Percentiles rank a stretch among this genome's conserved stretches.
phyloP scores from a whole-genome alignment of 441 rosid genomes.

The Isatis lusitanica region DNA sequence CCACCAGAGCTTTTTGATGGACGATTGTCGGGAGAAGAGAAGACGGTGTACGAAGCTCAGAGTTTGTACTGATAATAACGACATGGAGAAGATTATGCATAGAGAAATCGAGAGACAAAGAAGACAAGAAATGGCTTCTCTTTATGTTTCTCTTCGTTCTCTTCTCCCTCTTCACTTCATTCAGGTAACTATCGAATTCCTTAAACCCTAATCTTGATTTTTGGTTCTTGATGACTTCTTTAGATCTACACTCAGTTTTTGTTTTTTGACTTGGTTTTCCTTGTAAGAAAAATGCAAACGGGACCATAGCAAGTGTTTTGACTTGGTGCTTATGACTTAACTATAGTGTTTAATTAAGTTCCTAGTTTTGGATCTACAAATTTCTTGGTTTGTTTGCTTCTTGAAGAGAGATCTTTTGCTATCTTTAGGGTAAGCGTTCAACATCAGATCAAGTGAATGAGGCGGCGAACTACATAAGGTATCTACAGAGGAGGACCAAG shows the following conservation, averaged over 20 bases:
- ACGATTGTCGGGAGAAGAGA: slow-evolving; percentile 29
- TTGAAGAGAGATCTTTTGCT: neutral
- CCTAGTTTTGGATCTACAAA: neutral
- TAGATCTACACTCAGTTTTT: slow-evolving; percentile 12
- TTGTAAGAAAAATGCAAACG: neutral
- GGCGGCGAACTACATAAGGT: slow-evolving; percentile 68
- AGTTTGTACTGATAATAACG: slow-evolving; percentile 18
- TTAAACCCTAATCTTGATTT: slow-evolving; percentile 20
- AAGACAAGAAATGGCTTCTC: slow-evolving; percentile 76
- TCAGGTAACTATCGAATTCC: slow-evolving; percentile 45
- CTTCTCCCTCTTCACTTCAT: slow-evolving; percentile 70
- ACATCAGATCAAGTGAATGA: slow-evolving; percentile 80
- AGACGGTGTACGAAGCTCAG: slow-evolving; percentile 26
- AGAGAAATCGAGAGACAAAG: slow-evolving; percentile 70
- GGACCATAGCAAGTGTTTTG: slow-evolving; percentile 2
- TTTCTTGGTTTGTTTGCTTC: slow-evolving; percentile 1
- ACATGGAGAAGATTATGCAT: slow-evolving; percentile 56
- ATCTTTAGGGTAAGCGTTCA: slow-evolving; percentile 75
- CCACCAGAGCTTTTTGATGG: slow-evolving; percentile 22
- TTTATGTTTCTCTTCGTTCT: slow-evolving; percentile 61
- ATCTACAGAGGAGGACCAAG: slow-evolving; percentile 45
- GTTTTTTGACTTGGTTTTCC: slow-evolving; percentile 2
- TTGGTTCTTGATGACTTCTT: neutral
- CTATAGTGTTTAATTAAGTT: slow-evolving; percentile 11
- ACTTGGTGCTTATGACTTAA: neutral